These are phyloP conservation scores for Acorus calamus DNA, from an alignment of 106 monocot genomes.

Conservation along the genomic window DNA sequence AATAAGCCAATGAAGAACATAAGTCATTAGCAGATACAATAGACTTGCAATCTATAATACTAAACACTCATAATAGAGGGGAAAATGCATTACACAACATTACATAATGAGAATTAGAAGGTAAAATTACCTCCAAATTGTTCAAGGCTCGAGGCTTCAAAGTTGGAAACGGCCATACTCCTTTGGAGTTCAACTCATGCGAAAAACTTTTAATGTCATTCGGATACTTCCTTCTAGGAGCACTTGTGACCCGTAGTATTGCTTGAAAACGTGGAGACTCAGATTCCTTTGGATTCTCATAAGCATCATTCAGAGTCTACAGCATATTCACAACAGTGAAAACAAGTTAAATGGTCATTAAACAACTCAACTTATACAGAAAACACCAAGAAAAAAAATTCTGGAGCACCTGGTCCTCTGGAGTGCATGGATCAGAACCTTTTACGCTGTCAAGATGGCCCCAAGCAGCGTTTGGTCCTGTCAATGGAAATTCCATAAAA, in stretches of 20 bases:
- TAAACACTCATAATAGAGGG: no score
- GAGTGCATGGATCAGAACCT: conserved; percentile 28
- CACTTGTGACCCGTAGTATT: conserved; percentile 94
- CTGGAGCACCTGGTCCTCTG: conserved; percentile 32
- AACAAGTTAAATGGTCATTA: neutral
- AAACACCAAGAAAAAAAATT: conserved; percentile 1
- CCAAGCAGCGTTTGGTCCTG: conserved; percentile 22
- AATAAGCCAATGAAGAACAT: conserved; percentile 4
- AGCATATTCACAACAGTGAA: conserved; percentile 7
- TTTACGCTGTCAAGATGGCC: conserved; percentile 32
- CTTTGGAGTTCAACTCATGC: conserved; percentile 91
- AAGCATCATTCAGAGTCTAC: conserved; percentile 68
- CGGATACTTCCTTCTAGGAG: conserved; percentile 79
- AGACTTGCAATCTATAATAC: no score
- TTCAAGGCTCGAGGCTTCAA: conserved; percentile 68
- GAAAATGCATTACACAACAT: neutral
- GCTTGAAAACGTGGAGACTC: conserved; percentile 98
- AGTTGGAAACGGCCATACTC: conserved; percentile 91
- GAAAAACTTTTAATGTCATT: conserved; percentile 88
- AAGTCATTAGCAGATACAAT: neutral
- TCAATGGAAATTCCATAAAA: no score
- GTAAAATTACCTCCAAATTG: conserved; percentile 63
- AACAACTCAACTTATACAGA: neutral
- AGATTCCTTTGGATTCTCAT: conserved; percentile 87
- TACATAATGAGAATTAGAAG: neutral